phyloP scores from a whole-genome alignment of 176 grass and related monocot genomes.

The Aechmea fasciata region DNA sequence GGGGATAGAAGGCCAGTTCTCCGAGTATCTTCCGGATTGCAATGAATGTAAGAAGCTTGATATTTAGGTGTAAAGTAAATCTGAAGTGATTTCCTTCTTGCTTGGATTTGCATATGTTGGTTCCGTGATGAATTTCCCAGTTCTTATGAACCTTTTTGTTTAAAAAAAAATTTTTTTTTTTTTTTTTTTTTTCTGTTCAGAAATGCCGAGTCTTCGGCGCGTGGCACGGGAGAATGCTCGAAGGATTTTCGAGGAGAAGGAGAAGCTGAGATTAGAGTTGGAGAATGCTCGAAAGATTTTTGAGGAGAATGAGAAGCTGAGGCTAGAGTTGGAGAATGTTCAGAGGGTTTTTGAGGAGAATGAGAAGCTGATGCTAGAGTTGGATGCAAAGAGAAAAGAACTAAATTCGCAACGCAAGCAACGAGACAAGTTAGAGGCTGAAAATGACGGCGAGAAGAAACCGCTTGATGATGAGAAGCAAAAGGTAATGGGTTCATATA shows the following conservation, averaged over 20 bases:
- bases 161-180: neutral
- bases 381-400: conserved; percentile 64
- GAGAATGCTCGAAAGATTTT: conserved; percentile 47
- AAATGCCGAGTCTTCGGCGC: conserved; percentile 57
- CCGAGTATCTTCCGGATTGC: no score
- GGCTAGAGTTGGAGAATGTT: conserved; percentile 61
- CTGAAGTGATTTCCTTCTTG: no score
- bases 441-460: conserved; percentile 58
- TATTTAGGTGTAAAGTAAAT: no score
- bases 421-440: conserved; percentile 53
- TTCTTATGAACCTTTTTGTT: no score
- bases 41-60: no score
- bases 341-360: conserved; percentile 54
- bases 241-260: conserved; percentile 59
- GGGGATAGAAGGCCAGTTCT: no score
- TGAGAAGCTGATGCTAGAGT: conserved; percentile 60
- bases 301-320: conserved; percentile 71
- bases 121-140: no score
- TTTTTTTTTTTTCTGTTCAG: conserved; percentile 27
- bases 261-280: conserved; percentile 43
- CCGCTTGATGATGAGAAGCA: conserved; percentile 52
- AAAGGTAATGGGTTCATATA: conserved; percentile 44
- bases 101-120: no score
- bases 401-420: conserved; percentile 43
- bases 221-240: conserved; percentile 43